Evolutionary conservation across 1,139 yeast species (phyloP).

Genomic region (Hansenula sp.): DNA sequence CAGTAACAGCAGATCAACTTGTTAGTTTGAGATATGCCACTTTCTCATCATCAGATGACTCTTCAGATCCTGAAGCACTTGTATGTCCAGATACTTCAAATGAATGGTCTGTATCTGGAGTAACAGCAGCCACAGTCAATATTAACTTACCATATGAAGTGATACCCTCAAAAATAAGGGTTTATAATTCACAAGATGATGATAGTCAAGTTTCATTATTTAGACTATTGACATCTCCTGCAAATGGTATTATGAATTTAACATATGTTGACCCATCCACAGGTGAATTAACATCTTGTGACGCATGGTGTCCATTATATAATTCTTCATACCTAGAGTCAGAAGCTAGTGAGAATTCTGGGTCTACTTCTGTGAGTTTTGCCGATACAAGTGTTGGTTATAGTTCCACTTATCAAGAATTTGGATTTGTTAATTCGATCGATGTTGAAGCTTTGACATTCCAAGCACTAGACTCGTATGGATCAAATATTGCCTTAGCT

Average conservation of each 20-base stretch:
- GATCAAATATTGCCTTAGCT: constrained; percentile 58
- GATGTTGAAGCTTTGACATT: constrained; percentile 60
- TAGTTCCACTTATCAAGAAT: constrained; percentile 63
- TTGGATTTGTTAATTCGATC: constrained; percentile 69
- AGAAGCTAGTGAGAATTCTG: constrained; percentile 14
- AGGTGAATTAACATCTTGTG: constrained; percentile 57
- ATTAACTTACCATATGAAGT: constrained; percentile 56
- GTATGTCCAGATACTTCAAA: constrained; percentile 52
- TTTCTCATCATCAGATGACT: constrained; percentile 44
- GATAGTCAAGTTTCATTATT: constrained; percentile 53
- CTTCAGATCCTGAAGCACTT: constrained; percentile 37
- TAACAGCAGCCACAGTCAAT: constrained; percentile 62
- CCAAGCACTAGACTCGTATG: constrained; percentile 68
- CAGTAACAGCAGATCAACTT: constrained; percentile 57
- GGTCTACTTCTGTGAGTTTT: constrained; percentile 14
- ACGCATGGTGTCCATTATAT: constrained; percentile 79
- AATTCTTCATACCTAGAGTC: constrained; percentile 27
- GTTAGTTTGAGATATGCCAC: constrained; percentile 62
- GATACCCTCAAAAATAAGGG: constrained; percentile 68
- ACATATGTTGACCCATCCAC: constrained; percentile 76
- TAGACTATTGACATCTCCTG: constrained; percentile 72
- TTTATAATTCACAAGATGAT: constrained; percentile 54
- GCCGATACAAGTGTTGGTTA: constrained; percentile 30
- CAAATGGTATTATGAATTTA: constrained; percentile 87
- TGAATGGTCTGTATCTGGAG: constrained; percentile 56